phyloP scores from a whole-genome alignment of 2,329 filamentous ascomycete species.

The Atkinsonella texensis region DNA sequence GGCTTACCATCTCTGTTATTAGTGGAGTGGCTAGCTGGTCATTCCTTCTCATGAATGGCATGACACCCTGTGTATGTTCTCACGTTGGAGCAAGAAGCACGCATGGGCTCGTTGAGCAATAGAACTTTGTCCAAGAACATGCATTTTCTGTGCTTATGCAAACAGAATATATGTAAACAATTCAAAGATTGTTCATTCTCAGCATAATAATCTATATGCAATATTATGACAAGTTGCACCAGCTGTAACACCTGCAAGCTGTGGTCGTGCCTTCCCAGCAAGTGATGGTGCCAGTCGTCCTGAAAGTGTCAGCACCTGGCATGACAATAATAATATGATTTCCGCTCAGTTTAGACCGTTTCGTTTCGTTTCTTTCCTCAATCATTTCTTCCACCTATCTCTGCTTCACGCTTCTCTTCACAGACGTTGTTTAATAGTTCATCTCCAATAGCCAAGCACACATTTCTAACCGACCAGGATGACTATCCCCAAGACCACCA shows the following conservation, averaged over 20 bases:
- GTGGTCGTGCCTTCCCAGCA: constrained; percentile 1
- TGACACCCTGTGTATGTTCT: too few relatives aligned
- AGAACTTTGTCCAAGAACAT: too few relatives aligned
- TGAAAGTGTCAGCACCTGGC: neutral
- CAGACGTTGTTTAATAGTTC: neutral
- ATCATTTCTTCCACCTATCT: neutral
- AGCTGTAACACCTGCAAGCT: neutral
- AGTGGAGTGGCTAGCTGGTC: too few relatives aligned
- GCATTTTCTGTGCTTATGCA: too few relatives aligned
- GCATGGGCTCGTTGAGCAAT: too few relatives aligned
- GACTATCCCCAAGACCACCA: constrained; percentile 13
- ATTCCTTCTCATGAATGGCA: too few relatives aligned
- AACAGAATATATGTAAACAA: too few relatives aligned
- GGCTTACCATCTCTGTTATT: too few relatives aligned
- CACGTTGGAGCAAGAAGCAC: too few relatives aligned
- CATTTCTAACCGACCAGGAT: constrained; percentile 9
- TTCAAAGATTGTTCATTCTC: too few relatives aligned
- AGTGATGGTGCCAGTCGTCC: neutral
- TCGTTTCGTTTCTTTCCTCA: neutral
- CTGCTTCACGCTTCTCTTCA: neutral
- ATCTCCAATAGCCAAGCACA: neutral
- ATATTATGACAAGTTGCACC: too few relatives aligned
- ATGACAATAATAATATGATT: neutral
- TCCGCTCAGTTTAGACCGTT: neutral
- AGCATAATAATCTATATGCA: too few relatives aligned